Evolutionary conservation across 2,329 filamentous ascomycete genomes (phyloP).

Genomic region (Colletotrichum limetticola): DNA sequence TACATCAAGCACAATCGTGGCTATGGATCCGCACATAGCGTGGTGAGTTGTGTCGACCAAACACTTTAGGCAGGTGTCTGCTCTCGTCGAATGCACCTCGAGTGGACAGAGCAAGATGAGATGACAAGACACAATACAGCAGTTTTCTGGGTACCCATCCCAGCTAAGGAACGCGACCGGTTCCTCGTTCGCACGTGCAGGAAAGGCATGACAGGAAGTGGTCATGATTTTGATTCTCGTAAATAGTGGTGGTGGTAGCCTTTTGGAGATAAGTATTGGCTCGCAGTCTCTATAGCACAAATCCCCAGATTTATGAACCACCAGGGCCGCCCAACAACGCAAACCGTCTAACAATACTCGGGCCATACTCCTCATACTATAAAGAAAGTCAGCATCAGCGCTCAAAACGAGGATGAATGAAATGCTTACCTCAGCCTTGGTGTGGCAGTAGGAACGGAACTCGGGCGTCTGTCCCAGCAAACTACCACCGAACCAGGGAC

Average conservation of each 20-base stretch:
- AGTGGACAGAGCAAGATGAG: not conserved
- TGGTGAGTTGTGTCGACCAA: no score
- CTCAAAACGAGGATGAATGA: no score
- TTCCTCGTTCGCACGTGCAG: not conserved
- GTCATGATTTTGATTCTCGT: constrained; percentile 33
- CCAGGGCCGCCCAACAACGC: constrained; percentile 93
- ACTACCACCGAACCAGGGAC: constrained; percentile 98
- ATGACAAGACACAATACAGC: not conserved
- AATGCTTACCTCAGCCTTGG: constrained; percentile 74
- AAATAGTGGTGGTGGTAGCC: constrained; percentile 8
- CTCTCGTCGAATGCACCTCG: not conserved
- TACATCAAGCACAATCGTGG: no score
- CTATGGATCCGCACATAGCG: no score
- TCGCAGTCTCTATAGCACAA: constrained; percentile 13
- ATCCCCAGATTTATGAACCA: constrained; percentile 65
- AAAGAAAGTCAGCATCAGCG: constrained; percentile 36
- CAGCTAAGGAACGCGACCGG: not conserved
- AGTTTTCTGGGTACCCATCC: not conserved
- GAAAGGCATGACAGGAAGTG: constrained; percentile 13
- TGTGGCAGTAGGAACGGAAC: constrained; percentile 99
- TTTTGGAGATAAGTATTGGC: constrained; percentile 11
- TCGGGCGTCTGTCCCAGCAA: constrained; percentile 96
- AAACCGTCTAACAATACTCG: constrained; percentile 94
- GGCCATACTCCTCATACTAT: constrained; percentile 94
- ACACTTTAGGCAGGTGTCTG: no score